Base-by-base conservation (phyloP, 805 yeast species). In the Zygosaccharomyces pseudorouxii region DNA sequence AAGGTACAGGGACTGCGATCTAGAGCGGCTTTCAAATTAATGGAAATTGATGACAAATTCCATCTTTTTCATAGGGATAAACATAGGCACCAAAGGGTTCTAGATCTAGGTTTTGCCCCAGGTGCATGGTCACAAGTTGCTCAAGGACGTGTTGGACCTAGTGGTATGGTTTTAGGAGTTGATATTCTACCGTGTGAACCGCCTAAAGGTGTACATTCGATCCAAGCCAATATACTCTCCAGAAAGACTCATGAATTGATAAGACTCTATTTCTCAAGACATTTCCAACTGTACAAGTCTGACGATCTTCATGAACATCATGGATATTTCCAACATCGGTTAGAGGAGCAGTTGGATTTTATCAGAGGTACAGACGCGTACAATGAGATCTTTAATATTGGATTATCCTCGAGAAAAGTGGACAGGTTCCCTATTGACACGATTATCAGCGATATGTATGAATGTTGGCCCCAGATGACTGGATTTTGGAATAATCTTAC, bases 81-180 rank as follows among this genome's bases (percentile, higher is more conserved):
- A 2, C 40, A 46, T 6, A 47, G 41, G 10, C 73, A 80, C 0
- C 74, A 70, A 54, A 77, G 80, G 38, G 85, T 93, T 0, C 80
- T 93, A 4, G 99, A 93, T 69, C 70, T 93, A 40, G 96, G 97
- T 0, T 89, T 81, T 64, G 95, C 96, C 0, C 97, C 97, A 0
- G 97, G 97, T 0, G 89, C 96, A 3, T 89, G 97, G 97, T 79
- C 92, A 7, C 96, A 89, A 62, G 90, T 88, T 1, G 90, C 92
- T 0, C 68, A 77, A 7, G 78, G 78, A 46, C 64, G 77, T 47
- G 74, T 81, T 1, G 59, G 65, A 16, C 74, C 75, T 1, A 61
- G 69, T 1, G 84, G 89, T 0, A 70, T 74, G 18, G 79, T 89
- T 3, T 62, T 89, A 10, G 97, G 97, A 4, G 86, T 89, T 9